Evolutionary conservation across 1,139 yeast genomes (phyloP).

Genomic region (Hansenula sp.): DNA sequence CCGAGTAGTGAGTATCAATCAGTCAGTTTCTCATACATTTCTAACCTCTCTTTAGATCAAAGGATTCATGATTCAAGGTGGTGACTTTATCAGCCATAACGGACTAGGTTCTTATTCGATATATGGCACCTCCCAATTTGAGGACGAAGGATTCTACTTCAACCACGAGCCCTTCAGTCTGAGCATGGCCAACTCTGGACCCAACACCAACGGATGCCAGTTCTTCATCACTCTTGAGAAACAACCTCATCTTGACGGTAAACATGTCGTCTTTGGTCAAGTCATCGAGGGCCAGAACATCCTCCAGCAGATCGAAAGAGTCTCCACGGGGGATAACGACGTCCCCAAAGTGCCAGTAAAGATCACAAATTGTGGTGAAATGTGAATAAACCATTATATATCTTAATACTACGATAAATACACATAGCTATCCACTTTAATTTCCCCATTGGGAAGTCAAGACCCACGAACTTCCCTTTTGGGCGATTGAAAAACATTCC

Average conservation of each 20-base stretch:
- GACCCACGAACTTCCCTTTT: not conserved
- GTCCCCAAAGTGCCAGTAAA: conserved; percentile 25
- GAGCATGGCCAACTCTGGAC: conserved; percentile 43
- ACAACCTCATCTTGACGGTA: conserved; percentile 29
- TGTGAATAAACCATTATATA: not conserved
- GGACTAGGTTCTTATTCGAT: conserved; percentile 41
- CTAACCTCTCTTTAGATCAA: not conserved
- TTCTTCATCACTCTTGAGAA: conserved; percentile 31
- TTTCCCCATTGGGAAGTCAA: conserved; percentile 7
- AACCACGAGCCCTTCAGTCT: conserved; percentile 27
- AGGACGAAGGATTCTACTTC: conserved; percentile 33
- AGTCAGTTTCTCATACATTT: too few relatives aligned
- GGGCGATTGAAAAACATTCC: not conserved
- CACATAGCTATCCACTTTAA: not conserved
- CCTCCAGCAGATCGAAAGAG: conserved; percentile 14
- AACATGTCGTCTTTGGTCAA: conserved; percentile 36
- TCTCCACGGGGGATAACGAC: conserved; percentile 24
- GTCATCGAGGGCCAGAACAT: conserved; percentile 26
- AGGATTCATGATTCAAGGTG: conserved; percentile 34
- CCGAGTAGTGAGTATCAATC: conserved; percentile 10
- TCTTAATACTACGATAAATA: too few relatives aligned
- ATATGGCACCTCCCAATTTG: conserved; percentile 28
- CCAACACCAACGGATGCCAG: conserved; percentile 37
- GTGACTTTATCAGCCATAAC: conserved; percentile 37
- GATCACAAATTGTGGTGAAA: conserved; percentile 31